Percentiles rank a stretch among this genome's conserved stretches.
Conservation (phyloP, 1,284 basidiomycete species). For the Pseudozyma hubeiensis region DNA sequence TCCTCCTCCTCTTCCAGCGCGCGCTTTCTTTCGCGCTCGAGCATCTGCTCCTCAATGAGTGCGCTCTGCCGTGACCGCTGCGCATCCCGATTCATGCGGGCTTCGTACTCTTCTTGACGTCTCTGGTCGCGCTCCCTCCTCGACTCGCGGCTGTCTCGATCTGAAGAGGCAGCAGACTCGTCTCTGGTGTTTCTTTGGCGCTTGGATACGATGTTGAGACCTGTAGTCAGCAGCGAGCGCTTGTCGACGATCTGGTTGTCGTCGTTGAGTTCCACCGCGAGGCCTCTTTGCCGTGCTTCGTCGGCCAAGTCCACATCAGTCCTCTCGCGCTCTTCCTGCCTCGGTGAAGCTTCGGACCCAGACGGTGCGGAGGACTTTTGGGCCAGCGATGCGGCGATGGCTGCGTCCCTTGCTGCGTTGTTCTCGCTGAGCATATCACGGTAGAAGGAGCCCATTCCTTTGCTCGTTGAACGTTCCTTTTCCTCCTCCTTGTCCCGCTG, state of each 20-base stretch:
- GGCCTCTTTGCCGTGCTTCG: conserved; percentile 77
- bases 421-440: conserved; percentile 60
- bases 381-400: conserved; percentile 46
- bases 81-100: conserved; percentile 46
- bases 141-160: conserved; percentile 13
- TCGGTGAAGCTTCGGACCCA: background rate
- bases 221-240: conserved; percentile 87
- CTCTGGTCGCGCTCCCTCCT: conserved; percentile 30
- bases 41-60: conserved; percentile 58
- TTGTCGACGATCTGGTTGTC: conserved; percentile 98
- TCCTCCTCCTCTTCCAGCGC: conserved; percentile 37
- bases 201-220: conserved; percentile 80
- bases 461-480: conserved; percentile 79
- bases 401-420: conserved; percentile 59
- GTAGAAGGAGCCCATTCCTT: conserved; percentile 75
- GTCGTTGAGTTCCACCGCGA: conserved; percentile 94
- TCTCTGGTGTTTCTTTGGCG: conserved; percentile 10
- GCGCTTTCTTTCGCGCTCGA: conserved; percentile 50
- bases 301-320: conserved; percentile 77
- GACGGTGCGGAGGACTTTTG: background rate
- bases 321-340: conserved; percentile 29
- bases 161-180: background rate
- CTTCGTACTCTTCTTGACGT: conserved; percentile 44
- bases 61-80: conserved; percentile 48
- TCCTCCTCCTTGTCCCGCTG: conserved; percentile 82